A percentile compares a stretch with the other conserved stretches of the same genome.
Evolutionary conservation across 73 alveolate genomes (phyloP).

Genomic region (Loxodes magnus): DNA sequence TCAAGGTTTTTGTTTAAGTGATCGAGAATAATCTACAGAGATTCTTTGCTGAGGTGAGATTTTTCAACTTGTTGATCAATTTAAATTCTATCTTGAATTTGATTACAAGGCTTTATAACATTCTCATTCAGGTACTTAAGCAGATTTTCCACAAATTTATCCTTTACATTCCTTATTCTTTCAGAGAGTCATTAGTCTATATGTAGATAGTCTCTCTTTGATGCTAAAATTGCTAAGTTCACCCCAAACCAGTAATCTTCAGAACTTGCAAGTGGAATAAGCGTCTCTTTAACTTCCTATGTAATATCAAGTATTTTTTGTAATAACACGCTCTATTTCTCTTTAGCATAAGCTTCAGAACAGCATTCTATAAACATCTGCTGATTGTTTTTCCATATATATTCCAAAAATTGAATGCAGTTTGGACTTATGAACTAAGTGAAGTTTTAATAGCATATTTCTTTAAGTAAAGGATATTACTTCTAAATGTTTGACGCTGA

Average conservation of each 20-base stretch:
- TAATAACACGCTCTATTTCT: slow-evolving; percentile 61
- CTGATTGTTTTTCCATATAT: slow-evolving; percentile 67
- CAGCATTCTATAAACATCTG: slow-evolving; percentile 64
- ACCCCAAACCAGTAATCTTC: slow-evolving; percentile 86
- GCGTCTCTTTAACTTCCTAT: slow-evolving; percentile 76
- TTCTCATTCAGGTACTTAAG: slow-evolving; percentile 79
- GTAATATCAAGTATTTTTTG: slow-evolving; percentile 77
- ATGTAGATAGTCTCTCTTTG: slow-evolving; percentile 93
- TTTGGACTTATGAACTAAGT: slow-evolving; percentile 71
- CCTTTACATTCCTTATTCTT: slow-evolving; percentile 69
- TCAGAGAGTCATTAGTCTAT: slow-evolving; percentile 86
- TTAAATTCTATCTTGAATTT: slow-evolving; percentile 20
- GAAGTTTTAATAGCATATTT: slow-evolving; percentile 14
- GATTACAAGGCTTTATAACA: slow-evolving; percentile 53
- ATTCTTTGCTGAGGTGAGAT: slow-evolving; percentile 76
- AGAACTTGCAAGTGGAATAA: slow-evolving; percentile 72
- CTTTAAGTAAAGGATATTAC: slow-evolving; percentile 25
- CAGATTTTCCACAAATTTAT: slow-evolving; percentile 74
- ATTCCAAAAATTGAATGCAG: slow-evolving; percentile 63
- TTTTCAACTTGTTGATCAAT: slow-evolving; percentile 68
- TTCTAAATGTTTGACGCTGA: slow-evolving; percentile 39
- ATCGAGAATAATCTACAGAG: slow-evolving; percentile 70
- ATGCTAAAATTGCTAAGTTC: slow-evolving; percentile 85
- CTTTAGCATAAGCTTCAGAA: slow-evolving; percentile 66
- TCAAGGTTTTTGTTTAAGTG: slow-evolving; percentile 47